Base-by-base conservation (phyloP, 2,329 filamentous ascomycete genomes). In the Ascochyta koolunga region DNA sequence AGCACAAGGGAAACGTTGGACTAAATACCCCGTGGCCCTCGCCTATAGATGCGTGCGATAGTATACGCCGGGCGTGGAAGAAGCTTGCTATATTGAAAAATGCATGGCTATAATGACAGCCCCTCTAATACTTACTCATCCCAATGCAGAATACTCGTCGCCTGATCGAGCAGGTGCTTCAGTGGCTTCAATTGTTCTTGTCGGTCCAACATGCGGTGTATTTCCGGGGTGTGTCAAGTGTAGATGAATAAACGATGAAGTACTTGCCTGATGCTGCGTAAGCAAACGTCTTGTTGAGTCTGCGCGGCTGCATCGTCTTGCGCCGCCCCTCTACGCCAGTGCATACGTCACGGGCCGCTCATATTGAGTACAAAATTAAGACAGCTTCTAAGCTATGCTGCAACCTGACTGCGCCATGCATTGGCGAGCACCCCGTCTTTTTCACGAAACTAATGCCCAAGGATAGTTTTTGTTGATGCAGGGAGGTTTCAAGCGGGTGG, bases 81-180 rank as follows among this genome's bases (percentile, higher is more conserved):
- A 29, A 32, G 35, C 46, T 22, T 41, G 51, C 35, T 50, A 54
- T 50, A 54, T 36, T 11, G 24, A 22, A 41, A 8, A 37, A 54
- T 54, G 46, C 51, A 50, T 45, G 51, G 46, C 25, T 16, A 41
- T 54, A 46, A 35, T 33, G 32, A 27, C 24, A 32, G 21, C 27
- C 4, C 15, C 18, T 18, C 18, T 13, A 19, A 19, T 45, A 18
- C 31, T 37, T 19, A 29, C 24, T n/a, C 35, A 50, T 51, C 42
- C 42, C n/a, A 6, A 48, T 52, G 25, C 9, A 54, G 40, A 27
- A 27, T 64, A 54, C 58, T 58, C 32, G 36, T 62, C 59, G 33
- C 63, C 52, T n/a, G 2, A 50, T 61, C 8, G n/a, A 58, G 63
- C 39, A 67, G 60, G 65, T 67, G 58, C 51, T 55, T 44, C 39